These are phyloP conservation scores for Prunus yedoensis DNA, from an alignment of 331 rosid species.

Conservation along the genomic window DNA sequence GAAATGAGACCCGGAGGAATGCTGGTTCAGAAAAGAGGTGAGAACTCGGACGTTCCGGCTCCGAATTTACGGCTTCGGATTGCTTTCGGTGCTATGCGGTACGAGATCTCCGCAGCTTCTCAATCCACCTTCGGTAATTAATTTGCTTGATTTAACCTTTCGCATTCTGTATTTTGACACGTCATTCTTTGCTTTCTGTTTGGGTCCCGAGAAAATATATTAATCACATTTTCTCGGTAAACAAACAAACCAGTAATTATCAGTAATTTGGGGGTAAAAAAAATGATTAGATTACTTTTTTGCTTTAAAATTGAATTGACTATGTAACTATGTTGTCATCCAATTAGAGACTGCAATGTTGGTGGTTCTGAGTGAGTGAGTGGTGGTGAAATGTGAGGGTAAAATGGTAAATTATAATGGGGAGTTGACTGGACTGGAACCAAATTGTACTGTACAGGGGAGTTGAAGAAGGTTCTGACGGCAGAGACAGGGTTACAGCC, in stretches of 20 bases:
- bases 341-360: neutral
- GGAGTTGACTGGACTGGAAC: neutral
- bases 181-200: conserved; percentile 10
- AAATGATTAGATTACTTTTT: too few relatives aligned
- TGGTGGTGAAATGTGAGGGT: neutral
- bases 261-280: neutral
- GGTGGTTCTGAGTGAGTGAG: neutral
- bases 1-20: conserved; percentile 87
- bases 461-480: conserved; percentile 67
- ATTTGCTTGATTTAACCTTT: conserved; percentile 4
- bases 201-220: conserved; percentile 19
- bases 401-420: neutral
- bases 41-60: conserved; percentile 19
- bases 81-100: conserved; percentile 55
- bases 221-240: neutral
- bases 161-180: neutral
- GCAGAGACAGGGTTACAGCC: conserved; percentile 56
- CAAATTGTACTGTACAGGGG: conserved; percentile 40
- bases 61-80: conserved; percentile 51
- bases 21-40: conserved; percentile 68
- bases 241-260: conserved; percentile 2
- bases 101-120: conserved; percentile 61
- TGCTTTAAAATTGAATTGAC: too few relatives aligned
- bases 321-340: too few relatives aligned
- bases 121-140: conserved; percentile 64